Conservation (phyloP, 176 grass and related monocot species). For the Otatea glauca region DNA sequence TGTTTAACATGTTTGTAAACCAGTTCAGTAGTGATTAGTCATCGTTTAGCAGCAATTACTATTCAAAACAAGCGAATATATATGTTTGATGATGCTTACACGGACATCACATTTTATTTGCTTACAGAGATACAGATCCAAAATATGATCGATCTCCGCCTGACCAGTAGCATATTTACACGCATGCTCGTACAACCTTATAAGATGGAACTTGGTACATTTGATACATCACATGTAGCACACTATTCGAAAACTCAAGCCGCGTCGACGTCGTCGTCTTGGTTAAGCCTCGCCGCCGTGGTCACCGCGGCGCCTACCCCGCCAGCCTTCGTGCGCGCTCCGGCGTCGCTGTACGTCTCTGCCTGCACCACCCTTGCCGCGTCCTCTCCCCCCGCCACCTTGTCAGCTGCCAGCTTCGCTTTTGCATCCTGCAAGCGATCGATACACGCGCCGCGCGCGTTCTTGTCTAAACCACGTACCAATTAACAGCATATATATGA, state of each 20-base stretch:
- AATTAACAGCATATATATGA: not conserved
- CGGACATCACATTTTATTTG: too few species aligned
- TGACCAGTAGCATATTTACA: too few species aligned
- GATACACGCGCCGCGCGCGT: not conserved
- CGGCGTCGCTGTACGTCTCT: conserved; percentile 55
- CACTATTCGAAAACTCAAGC: not conserved
- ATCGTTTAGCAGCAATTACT: too few species aligned
- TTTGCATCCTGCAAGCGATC: conserved; percentile 46
- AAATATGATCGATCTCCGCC: too few species aligned
- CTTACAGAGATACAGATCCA: too few species aligned
- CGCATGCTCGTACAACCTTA: too few species aligned
- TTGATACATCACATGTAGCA: not conserved
- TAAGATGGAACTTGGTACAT: not conserved
- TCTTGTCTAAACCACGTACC: not conserved
- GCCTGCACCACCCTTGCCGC: conserved; percentile 55
- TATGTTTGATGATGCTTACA: too few species aligned
- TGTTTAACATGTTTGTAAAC: too few species aligned
- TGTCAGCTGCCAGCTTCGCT: conserved; percentile 55
- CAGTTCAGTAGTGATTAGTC: too few species aligned
- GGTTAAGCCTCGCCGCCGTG: conserved; percentile 70
- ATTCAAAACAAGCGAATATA: too few species aligned
- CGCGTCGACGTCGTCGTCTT: conserved; percentile 18
- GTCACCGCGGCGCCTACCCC: conserved; percentile 53
- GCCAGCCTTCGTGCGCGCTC: conserved; percentile 38
- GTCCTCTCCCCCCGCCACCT: conserved; percentile 46